A percentile compares a stretch with the other conserved stretches of the same genome.
phyloP scores from a whole-genome alignment of 2,329 filamentous ascomycete species.

The Pseudogymnoascus sp. region DNA sequence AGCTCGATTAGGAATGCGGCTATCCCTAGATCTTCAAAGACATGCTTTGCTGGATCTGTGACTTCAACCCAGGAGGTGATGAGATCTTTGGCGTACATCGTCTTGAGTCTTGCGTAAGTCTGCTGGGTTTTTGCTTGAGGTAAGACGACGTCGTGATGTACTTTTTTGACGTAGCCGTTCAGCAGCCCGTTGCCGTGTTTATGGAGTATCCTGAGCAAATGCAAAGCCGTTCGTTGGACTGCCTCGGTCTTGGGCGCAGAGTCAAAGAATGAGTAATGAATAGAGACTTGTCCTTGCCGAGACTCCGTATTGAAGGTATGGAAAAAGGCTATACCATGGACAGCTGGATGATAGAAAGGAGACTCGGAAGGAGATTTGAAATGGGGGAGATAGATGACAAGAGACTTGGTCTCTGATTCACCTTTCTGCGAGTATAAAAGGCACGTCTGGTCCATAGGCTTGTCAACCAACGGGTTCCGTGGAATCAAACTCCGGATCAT shows the following conservation, averaged over 20 bases:
- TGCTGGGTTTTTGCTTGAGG: conserved; percentile 71
- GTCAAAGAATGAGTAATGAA: conserved; percentile 51
- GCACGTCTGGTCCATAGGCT: conserved; percentile 72
- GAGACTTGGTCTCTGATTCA: conserved; percentile 30
- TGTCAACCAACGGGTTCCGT: conserved; percentile 69
- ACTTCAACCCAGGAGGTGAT: conserved; percentile 74
- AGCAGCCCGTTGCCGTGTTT: conserved; percentile 63
- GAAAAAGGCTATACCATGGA: conserved; percentile 65
- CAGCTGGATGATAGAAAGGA: conserved; percentile 81
- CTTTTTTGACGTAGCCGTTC: conserved; percentile 67
- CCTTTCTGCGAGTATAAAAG: conserved; percentile 48
- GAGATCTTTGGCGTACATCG: conserved; percentile 63
- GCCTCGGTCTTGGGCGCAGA: conserved; percentile 32
- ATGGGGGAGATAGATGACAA: conserved; percentile 76
- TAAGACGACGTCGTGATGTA: conserved; percentile 74
- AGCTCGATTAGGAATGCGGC: conserved; percentile 88
- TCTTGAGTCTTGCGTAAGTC: conserved; percentile 72
- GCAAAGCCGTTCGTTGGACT: conserved; percentile 58
- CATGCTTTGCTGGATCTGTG: conserved; percentile 83
- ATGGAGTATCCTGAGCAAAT: conserved; percentile 58
- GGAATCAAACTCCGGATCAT: conserved; percentile 74
- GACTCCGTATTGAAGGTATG: conserved; percentile 51
- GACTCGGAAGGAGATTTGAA: conserved; percentile 50
- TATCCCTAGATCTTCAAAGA: conserved; percentile 89
- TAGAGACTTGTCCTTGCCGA: conserved; percentile 42